A percentile compares a stretch with the other conserved stretches of the same genome.
Evolutionary conservation across 805 yeast genomes (phyloP).

Genomic region (Starmerella apicola): DNA sequence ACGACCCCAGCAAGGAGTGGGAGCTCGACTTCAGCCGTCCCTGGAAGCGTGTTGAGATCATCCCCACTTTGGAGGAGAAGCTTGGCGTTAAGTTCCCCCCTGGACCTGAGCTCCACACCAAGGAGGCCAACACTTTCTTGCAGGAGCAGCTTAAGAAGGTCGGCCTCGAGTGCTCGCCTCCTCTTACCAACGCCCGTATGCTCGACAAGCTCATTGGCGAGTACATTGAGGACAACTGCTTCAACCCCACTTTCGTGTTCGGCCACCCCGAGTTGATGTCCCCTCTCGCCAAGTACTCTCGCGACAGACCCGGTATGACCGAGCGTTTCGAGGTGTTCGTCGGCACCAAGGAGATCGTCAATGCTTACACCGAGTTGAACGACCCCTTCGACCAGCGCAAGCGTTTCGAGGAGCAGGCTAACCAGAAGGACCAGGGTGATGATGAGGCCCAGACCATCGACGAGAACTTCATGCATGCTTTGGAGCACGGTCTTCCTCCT

Average conservation of each 20-base stretch:
- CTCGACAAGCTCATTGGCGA: slow-evolving; percentile 96
- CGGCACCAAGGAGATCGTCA: slow-evolving; percentile 95
- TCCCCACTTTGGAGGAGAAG: slow-evolving; percentile 82
- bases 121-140: slow-evolving; percentile 83
- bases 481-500: slow-evolving; percentile 97
- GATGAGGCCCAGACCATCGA: slow-evolving; percentile 96
- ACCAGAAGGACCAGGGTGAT: slow-evolving; percentile 97
- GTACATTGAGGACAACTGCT: slow-evolving; percentile 73
- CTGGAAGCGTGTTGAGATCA: slow-evolving; percentile 98
- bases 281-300: slow-evolving; percentile 92
- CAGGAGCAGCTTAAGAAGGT: slow-evolving; percentile 63
- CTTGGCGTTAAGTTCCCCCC: slow-evolving; percentile 86
- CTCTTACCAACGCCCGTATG: slow-evolving; percentile 96
- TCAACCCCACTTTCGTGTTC: slow-evolving; percentile 93
- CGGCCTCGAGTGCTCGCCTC: slow-evolving; percentile 80
- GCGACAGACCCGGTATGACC: slow-evolving; percentile 86
- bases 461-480: slow-evolving; percentile 93
- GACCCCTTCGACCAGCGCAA: slow-evolving; percentile 98
- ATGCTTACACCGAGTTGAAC: slow-evolving; percentile 96
- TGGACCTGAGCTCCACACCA: slow-evolving; percentile 88
- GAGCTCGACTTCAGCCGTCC: slow-evolving; percentile 87
- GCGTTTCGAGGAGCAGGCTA: slow-evolving; percentile 97
- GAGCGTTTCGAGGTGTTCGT: slow-evolving; percentile 98
- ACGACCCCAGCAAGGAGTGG: slow-evolving; percentile 52
- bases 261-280: slow-evolving; percentile 99